Evolutionary conservation across 225 moss, liverwort and hornwort genomes (phyloP), one percentile per base, ranked within the genome.

Genomic region (Pseudoscleropodium purum): DNA sequence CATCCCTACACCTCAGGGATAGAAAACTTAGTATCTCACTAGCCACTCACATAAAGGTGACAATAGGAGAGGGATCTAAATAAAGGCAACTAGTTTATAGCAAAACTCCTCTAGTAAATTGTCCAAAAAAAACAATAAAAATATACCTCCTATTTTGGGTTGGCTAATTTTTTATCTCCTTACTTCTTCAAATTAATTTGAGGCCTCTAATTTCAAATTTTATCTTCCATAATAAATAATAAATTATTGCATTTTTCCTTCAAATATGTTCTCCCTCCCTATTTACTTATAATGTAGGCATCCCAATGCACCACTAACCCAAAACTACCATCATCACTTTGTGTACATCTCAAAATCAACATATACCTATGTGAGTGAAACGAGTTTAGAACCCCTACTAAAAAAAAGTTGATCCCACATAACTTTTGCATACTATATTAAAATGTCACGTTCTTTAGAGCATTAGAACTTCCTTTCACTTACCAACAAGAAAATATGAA

Each of bases 361-460:
- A 20, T 21, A 0, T 21, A 34, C 20, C 3, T 33, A 7, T 75
- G 2, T 19, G 2, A 4, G 18, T 1, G 0, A 30, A 47, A 7
- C 0, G 0, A 75, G 3, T 74, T 45, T 10, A 9, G 1, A 43
- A 43, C 43, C 2, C 43, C 27, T 73, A 73, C 17, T 10, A 59
- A 21, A 57, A 57, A 18, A 21, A 23, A 59, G 15, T 63, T 64
- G 31, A 31, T 2, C 8, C 31, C 4, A 14, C 2, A 12, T 31
- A 75, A 31, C 2, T 75, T 75, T 19, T 47, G 47, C 19, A 75
- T 33, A 75, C 2, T 14, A 0, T 12, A 49, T 33, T 33, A 12
- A 75, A 49, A 20, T 75, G 33, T 33, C 0, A 0, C 7, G 0
- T 49, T 49, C 4, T 49, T 33, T 5, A 20, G 0, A 19, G 0